Percentiles rank a stretch among this genome's conserved stretches.
phyloP scores from a whole-genome alignment of 2,329 filamentous ascomycete genomes.

The Colletotrichum filicis region DNA sequence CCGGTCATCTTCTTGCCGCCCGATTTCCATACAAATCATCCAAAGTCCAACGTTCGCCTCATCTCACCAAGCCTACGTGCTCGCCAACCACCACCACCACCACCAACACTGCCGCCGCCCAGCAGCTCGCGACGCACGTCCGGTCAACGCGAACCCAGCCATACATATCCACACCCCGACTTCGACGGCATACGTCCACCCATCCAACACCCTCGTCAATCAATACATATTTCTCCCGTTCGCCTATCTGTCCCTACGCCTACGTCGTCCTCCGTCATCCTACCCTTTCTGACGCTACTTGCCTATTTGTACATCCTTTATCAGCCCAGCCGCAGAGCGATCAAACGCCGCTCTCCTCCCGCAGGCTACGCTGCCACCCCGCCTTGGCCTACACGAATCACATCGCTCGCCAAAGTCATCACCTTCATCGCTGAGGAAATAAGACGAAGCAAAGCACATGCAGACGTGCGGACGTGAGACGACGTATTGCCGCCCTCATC shows the following conservation, averaged over 20 bases:
- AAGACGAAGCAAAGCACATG: not conserved
- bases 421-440: not conserved
- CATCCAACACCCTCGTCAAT: not conserved
- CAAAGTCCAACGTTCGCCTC: conserved; percentile 7
- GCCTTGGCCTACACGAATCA: conserved; percentile 15
- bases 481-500: not conserved
- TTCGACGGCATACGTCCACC: not conserved
- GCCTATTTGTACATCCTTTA: not conserved
- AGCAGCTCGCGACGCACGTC: conserved; percentile 10
- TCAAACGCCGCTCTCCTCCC: conserved; percentile 3
- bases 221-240: not conserved
- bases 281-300: not conserved
- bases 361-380: conserved; percentile 13
- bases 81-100: not conserved
- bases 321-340: conserved; percentile 12
- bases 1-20: conserved; percentile 24
- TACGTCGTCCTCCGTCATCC: conserved; percentile 7
- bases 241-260: conserved; percentile 4
- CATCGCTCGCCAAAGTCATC: not conserved
- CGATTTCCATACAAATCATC: conserved; percentile 28
- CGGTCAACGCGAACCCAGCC: conserved; percentile 5
- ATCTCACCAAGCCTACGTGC: conserved; percentile 1
- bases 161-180: conserved; percentile 7
- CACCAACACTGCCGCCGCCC: not conserved
- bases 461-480: not conserved